Evolutionary conservation across 768 basidiomycete genomes (phyloP).

Genomic region (Chlorophyllum brunneum): DNA sequence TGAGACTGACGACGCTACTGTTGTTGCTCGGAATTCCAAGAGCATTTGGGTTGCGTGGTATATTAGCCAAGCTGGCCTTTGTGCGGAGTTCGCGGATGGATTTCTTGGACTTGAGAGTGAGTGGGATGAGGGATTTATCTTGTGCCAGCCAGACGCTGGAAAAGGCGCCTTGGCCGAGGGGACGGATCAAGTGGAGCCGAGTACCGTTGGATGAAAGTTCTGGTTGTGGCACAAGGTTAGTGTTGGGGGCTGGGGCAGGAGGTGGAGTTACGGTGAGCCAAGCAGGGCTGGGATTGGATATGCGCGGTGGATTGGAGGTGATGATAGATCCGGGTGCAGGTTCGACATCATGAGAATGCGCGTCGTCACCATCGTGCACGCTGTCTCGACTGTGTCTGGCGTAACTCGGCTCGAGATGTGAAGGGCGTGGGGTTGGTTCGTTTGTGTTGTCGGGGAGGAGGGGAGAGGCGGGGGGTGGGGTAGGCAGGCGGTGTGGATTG

Average conservation of each 20-base stretch:
- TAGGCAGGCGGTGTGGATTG: constrained; percentile 1
- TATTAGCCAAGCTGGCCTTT: constrained; percentile 19
- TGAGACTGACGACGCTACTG: constrained; percentile 4
- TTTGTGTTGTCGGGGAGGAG: constrained; percentile 18
- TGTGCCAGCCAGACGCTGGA: constrained; percentile 73
- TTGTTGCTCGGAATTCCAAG: constrained; percentile 12
- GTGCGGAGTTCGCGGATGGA: constrained; percentile 36
- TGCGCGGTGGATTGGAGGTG: constrained; percentile 15
- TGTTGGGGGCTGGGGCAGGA: neutral
- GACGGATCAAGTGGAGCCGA: constrained; percentile 42
- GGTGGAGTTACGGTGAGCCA: constrained; percentile 13
- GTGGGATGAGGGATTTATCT: constrained; percentile 42
- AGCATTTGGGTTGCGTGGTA: constrained; percentile 24
- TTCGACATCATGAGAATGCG: constrained; percentile 22
- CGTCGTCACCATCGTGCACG: no score
- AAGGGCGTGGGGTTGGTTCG: constrained; percentile 26
- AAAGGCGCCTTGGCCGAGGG: constrained; percentile 71
- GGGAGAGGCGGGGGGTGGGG: constrained; percentile 22
- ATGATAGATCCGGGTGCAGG: constrained; percentile 22
- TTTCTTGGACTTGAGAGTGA: constrained; percentile 37
- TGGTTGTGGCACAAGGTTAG: neutral
- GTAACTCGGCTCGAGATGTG: constrained; percentile 21
- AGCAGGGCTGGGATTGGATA: constrained; percentile 14
- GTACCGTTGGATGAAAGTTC: constrained; percentile 21
- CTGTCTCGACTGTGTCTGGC: constrained; percentile 15